A percentile compares a stretch with the other conserved stretches of the same genome.
phyloP scores from a whole-genome alignment of 192 early-diverging fungal genomes.

The Coemansia reversa region DNA sequence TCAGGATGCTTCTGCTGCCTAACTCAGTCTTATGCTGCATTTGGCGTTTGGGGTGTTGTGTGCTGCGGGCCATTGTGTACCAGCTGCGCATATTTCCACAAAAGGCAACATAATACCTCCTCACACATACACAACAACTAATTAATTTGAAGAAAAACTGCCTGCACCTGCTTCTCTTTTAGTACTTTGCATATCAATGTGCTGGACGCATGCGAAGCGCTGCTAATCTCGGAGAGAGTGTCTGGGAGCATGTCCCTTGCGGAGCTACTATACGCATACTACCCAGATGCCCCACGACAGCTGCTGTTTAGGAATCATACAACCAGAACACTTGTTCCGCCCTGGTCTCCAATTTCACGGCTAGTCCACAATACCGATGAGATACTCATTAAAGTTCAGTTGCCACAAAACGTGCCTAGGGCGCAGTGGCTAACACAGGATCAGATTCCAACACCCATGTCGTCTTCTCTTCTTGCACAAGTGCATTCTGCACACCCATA shows the following conservation, averaged over 20 bases:
- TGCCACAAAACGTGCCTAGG: conserved; percentile 5
- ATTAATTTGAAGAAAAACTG: not conserved
- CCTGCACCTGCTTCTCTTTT: not conserved
- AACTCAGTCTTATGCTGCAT: not conserved
- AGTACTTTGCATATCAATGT: conserved; percentile 14
- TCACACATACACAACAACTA: not conserved
- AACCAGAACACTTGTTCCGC: conserved; percentile 25
- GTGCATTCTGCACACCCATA: not conserved
- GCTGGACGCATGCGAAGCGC: conserved; percentile 15
- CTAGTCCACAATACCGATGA: not conserved
- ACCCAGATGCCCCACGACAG: conserved; percentile 19
- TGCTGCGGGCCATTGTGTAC: not conserved
- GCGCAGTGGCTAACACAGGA: conserved; percentile 4
- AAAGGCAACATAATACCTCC: not conserved
- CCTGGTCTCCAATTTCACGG: conserved; percentile 6
- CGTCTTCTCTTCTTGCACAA: not conserved
- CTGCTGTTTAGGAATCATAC: conserved; percentile 29
- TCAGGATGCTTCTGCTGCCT: not conserved
- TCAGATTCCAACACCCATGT: not conserved
- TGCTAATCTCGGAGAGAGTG: conserved; percentile 18
- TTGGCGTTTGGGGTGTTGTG: not conserved
- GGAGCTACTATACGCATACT: conserved; percentile 34
- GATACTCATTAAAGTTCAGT: conserved; percentile 8
- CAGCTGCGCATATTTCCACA: not conserved
- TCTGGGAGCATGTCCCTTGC: conserved; percentile 20